Evolutionary conservation across 78 protist genomes (phyloP), one percentile per base, ranked within the genome.

Genomic region (Emiliania huxleyi): DNA sequence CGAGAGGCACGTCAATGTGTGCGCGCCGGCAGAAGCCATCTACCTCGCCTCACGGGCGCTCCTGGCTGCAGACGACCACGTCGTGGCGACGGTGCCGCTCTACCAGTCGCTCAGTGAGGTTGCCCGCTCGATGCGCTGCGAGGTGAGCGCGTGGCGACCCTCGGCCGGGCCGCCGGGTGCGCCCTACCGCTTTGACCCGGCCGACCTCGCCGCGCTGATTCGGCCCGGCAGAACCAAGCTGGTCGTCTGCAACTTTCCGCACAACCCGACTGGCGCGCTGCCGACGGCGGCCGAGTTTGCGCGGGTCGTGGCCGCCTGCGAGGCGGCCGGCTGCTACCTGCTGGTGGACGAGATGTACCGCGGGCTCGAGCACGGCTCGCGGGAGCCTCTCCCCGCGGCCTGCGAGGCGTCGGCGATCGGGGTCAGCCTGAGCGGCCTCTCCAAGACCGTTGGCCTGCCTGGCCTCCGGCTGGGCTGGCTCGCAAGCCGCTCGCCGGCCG

Each of bases 391-490:
- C 21, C 62, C 62, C 6, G 89, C 89, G 11, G 89, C 89, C 8
- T 40, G 4, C 22, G 89, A 83, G 6, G 89, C 40, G 5, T 83
- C 43, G 40, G 55, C 19, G 62, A 55, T 55, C 56, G 89, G 89
- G 12, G 40, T 83, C 42, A 26, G 40, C n/a, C 62, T 83, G 3
- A 15, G 43, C 6, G 89, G 89, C 23, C 12, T 83, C 22, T 44
- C 62, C 37, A 83, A 83, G 37, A 38, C 35, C 40, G 15, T 42
- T 37, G 52, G 89, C 22, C 62, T 46, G 11, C 89, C 89, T 3
- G 89, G 89, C n/a, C 56, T 83, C 40, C 89, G 89, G 26, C 0
- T 83, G 23, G 89, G 89, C 26, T 83, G 89, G 89, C 35, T 83
- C 22, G 62, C 62, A 0, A 26, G 37, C 22, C 89, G 37, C 29